These are phyloP conservation scores for Cystofilobasidium macerans DNA, from an alignment of 768 basidiomycete genomes.

Conservation along the genomic window DNA sequence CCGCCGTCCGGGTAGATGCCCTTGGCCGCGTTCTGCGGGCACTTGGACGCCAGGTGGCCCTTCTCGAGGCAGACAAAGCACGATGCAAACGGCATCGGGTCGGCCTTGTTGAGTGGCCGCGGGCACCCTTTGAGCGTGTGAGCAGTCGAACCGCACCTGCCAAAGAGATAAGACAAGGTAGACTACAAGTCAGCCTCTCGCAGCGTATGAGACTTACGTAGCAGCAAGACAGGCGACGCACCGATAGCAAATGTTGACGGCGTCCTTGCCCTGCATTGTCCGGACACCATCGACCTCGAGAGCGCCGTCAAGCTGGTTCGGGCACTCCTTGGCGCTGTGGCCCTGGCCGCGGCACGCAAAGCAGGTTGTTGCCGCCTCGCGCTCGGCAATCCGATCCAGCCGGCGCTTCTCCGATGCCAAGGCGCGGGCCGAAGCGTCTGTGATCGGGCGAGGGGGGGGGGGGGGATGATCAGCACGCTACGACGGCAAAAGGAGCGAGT, in stretches of 20 bases:
- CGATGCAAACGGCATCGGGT: constrained; percentile 74
- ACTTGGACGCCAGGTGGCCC: constrained; percentile 75
- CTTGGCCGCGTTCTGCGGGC: constrained; percentile 64
- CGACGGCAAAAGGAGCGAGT: constrained; percentile 29
- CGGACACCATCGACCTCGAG: constrained; percentile 15
- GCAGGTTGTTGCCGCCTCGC: constrained; percentile 54
- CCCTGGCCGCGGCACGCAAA: constrained; percentile 78
- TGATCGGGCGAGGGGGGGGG: no score
- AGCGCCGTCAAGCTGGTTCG: constrained; percentile 40
- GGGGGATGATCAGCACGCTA: not conserved
- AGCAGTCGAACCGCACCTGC: constrained; percentile 66
- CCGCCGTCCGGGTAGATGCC: constrained; percentile 89
- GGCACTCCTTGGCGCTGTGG: constrained; percentile 73
- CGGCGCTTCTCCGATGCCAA: constrained; percentile 49
- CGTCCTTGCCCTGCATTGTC: constrained; percentile 25
- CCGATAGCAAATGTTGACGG: constrained; percentile 63
- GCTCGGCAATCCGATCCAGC: constrained; percentile 52
- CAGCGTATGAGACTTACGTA: not conserved
- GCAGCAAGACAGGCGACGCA: constrained; percentile 33
- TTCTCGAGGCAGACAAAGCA: constrained; percentile 79
- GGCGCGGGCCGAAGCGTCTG: constrained; percentile 8
- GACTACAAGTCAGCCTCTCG: no score
- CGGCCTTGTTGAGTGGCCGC: constrained; percentile 49
- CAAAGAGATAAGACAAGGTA: no score
- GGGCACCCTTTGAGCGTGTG: constrained; percentile 73